These are phyloP conservation scores for Strobilomyces echinocephalus DNA, from an alignment of 768 basidiomycete genomes.

Conservation along the genomic window DNA sequence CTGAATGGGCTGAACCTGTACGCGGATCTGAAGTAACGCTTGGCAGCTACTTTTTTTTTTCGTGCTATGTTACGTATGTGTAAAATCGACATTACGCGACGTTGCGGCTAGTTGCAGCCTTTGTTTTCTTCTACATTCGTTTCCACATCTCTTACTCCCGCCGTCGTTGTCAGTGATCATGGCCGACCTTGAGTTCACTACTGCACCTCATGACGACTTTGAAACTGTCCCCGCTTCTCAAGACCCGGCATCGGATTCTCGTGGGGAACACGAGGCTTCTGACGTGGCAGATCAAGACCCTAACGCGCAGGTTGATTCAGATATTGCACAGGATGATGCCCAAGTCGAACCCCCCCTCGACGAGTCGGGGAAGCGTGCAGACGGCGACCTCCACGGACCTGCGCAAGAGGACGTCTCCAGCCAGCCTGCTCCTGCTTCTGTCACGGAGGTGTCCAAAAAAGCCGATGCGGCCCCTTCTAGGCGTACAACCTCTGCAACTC, in stretches of 20 bases:
- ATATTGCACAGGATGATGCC: constrained; percentile 18
- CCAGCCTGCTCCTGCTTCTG: constrained; percentile 12
- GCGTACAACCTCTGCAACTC: constrained; percentile 21
- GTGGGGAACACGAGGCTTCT: constrained; percentile 38
- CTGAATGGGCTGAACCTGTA: constrained; percentile 71
- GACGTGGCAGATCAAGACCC: constrained; percentile 30
- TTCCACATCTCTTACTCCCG: constrained; percentile 1
- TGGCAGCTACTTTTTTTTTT: constrained; percentile 3
- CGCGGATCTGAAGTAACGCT: constrained; percentile 35
- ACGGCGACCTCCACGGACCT: constrained; percentile 18
- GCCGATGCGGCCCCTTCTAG: constrained; percentile 19
- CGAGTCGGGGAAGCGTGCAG: constrained; percentile 13
- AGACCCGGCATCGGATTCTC: constrained; percentile 21
- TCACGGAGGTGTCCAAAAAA: constrained; percentile 26
- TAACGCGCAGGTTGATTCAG: constrained; percentile 16
- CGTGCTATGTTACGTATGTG: constrained; percentile 20
- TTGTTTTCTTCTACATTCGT: background rate
- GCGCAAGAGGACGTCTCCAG: constrained; percentile 22
- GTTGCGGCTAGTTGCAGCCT: constrained; percentile 8
- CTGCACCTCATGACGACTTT: constrained; percentile 11
- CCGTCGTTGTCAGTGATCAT: constrained; percentile 29
- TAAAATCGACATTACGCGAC: constrained; percentile 9
- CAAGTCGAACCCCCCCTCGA: constrained; percentile 14
- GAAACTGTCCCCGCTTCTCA: constrained; percentile 21
- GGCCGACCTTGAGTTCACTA: constrained; percentile 32